phyloP scores from a whole-genome alignment of 2,329 filamentous ascomycete genomes.

The Microcyclospora pomicola region DNA sequence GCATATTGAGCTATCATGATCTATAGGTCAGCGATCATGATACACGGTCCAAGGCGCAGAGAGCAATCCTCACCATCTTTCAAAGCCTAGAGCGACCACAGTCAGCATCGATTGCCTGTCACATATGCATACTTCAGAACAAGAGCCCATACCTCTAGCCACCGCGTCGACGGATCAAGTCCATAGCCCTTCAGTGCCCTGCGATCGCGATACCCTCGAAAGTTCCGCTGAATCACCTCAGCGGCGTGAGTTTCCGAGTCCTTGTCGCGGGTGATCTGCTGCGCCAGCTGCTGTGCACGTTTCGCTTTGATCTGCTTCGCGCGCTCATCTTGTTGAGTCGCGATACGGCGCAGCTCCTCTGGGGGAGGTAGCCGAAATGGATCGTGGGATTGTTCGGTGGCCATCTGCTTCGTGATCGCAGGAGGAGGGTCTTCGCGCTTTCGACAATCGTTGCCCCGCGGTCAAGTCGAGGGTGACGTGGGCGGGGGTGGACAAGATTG shows the following conservation, averaged over 20 bases:
- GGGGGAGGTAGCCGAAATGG: constrained; percentile 17
- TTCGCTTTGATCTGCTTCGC: constrained; percentile 13
- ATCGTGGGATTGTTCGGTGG: constrained; percentile 3
- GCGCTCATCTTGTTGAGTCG: constrained; percentile 19
- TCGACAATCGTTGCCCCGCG: neutral
- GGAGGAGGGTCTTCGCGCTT: constrained; percentile 1
- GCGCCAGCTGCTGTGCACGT: constrained; percentile 4
- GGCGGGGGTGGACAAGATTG: neutral
- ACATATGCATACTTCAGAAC: constrained; percentile 3
- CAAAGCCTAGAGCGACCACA: constrained; percentile 15
- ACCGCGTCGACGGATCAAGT: constrained; percentile 55
- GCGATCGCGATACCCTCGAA: constrained; percentile 61
- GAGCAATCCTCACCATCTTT: constrained; percentile 20
- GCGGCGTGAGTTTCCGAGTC: constrained; percentile 14
- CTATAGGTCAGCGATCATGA: constrained; percentile 4
- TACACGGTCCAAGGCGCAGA: neutral
- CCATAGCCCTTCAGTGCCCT: constrained; percentile 56
- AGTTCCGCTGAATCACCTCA: constrained; percentile 42
- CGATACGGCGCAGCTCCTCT: constrained; percentile 21
- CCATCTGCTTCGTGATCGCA: neutral
- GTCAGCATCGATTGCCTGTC: constrained; percentile 9
- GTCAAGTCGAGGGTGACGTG: neutral
- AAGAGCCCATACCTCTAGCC: constrained; percentile 44
- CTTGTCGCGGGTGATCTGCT: constrained; percentile 4
- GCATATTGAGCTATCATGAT: constrained; percentile 36